Percentiles rank a stretch among this genome's conserved stretches.
Conservation (phyloP, 2,329 filamentous ascomycete species). For the Aspergillus versicolor region DNA sequence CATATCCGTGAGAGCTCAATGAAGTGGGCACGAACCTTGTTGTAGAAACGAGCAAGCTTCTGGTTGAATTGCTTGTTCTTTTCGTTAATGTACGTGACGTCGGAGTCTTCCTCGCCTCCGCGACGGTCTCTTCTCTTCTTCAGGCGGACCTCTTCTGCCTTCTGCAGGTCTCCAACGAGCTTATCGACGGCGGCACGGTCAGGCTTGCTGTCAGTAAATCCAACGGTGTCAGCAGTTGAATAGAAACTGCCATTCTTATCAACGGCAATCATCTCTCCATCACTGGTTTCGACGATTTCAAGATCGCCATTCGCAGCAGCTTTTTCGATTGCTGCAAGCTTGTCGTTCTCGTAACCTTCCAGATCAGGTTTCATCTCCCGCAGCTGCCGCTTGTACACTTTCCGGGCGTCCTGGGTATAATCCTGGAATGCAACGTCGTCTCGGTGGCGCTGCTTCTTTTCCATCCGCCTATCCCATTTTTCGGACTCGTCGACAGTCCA, state of each 20-base stretch:
- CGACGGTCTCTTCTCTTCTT: slow-evolving; percentile 83
- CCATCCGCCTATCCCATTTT: slow-evolving; percentile 85
- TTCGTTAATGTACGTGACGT: slow-evolving; percentile 99
- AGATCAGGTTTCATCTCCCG: slow-evolving; percentile 72
- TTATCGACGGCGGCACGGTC: slow-evolving; percentile 84
- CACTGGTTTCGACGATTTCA: slow-evolving; percentile 92
- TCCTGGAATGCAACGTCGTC: slow-evolving; percentile 90
- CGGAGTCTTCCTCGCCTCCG: slow-evolving; percentile 78
- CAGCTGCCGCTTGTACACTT: slow-evolving; percentile 91
- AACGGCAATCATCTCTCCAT: slow-evolving; percentile 89
- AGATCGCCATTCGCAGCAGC: slow-evolving; percentile 81
- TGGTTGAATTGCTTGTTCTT: slow-evolving; percentile 99
- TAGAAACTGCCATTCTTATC: slow-evolving; percentile 91
- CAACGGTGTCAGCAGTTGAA: slow-evolving; percentile 77
- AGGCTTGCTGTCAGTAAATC: slow-evolving; percentile 81
- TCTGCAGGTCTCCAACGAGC: slow-evolving; percentile 79
- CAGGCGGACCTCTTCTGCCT: slow-evolving; percentile 80
- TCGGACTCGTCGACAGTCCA: slow-evolving; percentile 96
- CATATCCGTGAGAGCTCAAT: not conserved
- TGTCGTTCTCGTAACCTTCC: slow-evolving; percentile 82
- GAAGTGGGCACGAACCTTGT: slow-evolving; percentile 61
- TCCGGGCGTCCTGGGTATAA: slow-evolving; percentile 81
- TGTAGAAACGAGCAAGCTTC: slow-evolving; percentile 93
- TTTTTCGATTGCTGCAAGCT: slow-evolving; percentile 78
- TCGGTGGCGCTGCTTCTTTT: slow-evolving; percentile 76